Percentiles rank a stretch among this genome's conserved stretches.
These are phyloP conservation scores for Drechslera avenae DNA, from an alignment of 2,329 filamentous ascomycete species.

Conservation along the genomic window DNA sequence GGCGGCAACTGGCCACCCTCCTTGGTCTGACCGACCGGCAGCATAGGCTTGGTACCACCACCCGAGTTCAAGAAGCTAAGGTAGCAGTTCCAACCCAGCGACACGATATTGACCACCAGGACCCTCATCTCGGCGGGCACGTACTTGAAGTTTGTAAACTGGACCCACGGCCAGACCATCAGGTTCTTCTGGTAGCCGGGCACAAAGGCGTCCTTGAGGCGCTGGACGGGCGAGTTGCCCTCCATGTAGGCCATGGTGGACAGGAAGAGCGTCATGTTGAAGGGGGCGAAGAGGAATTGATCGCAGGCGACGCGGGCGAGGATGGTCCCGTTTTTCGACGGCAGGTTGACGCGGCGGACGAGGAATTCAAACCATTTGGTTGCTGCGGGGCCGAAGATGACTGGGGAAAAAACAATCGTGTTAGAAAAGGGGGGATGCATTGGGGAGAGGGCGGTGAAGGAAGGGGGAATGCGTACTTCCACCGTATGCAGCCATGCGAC, in stretches of 20 bases:
- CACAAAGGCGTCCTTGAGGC: slow-evolving; percentile 72
- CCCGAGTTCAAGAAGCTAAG: slow-evolving; percentile 47
- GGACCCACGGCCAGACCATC: slow-evolving; percentile 84
- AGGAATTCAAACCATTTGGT: slow-evolving; percentile 87
- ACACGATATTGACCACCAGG: slow-evolving; percentile 83
- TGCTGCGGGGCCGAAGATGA: slow-evolving; percentile 84
- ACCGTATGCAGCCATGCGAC: slow-evolving; percentile 80
- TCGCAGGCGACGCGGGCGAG: slow-evolving; percentile 76
- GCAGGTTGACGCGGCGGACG: slow-evolving; percentile 68
- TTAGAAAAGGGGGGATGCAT: background rate
- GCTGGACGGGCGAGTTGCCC: slow-evolving; percentile 67
- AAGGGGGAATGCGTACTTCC: slow-evolving; percentile 62
- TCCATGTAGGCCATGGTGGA: slow-evolving; percentile 84
- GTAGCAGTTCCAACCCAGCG: slow-evolving; percentile 58
- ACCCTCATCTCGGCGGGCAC: slow-evolving; percentile 83
- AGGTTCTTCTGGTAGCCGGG: slow-evolving; percentile 81
- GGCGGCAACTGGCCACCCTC: slow-evolving; percentile 36
- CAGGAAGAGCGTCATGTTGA: slow-evolving; percentile 79
- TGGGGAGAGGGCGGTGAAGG: background rate
- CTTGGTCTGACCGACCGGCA: slow-evolving; percentile 21
- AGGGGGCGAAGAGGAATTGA: slow-evolving; percentile 82
- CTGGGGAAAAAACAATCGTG: slow-evolving; percentile 54
- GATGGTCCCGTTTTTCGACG: slow-evolving; percentile 70
- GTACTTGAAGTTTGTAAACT: slow-evolving; percentile 85
- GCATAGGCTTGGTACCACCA: slow-evolving; percentile 24